Base-by-base conservation (phyloP, 306 rosid genomes). In the Lablab purpureus region DNA sequence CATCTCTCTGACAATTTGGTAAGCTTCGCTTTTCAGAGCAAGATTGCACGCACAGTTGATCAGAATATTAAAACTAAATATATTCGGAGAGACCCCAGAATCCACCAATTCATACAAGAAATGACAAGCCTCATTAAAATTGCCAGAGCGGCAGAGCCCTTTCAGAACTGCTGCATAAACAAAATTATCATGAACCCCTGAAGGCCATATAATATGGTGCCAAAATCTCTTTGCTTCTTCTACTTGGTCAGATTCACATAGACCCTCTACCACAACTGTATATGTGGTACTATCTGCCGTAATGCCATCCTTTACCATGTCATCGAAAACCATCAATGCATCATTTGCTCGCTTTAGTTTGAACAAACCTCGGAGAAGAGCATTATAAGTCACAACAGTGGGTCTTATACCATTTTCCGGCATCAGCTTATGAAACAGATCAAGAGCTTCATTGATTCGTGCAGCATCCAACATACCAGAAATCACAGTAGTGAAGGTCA, bases 181-280 rank as follows among this genome's bases (percentile, higher is more conserved):
- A 80, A 89, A 94, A 81, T 71, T 75, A 78, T 94, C 97, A 45
- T 92, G 95, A 68, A 79, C 55, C 79, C 85, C 83, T 12, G 99
- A 94, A 19, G 99, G 93, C 99, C 99, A 94, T 67, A 94, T 80
- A 23, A 90, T 84, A 60, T 87, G 85, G 77, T 87, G 88, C 99
- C 99, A 94, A 62, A 92, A 82, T 62, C 84, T 87, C 84, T 90
- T 88, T 18, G 92, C 95, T 79, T 87, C 93, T 78, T 94, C 97
- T 74, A 94, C 78, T 75, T 68, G 91, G 80, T 85, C 75, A 49
- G 85, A 78, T 55, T 82, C 77, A 75, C 90, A 87, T 41, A 94
- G 78, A 71, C 97, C 97, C 75, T 89, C 91, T 41, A 94, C 86
- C 62, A 92, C 74, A 59, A 84, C 70, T 21, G 97, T 82, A 70